Evolutionary conservation across 345 rosid species (phyloP), one percentile per base, ranked within the genome.

Genomic region (Cardiospermum halicacabum): DNA sequence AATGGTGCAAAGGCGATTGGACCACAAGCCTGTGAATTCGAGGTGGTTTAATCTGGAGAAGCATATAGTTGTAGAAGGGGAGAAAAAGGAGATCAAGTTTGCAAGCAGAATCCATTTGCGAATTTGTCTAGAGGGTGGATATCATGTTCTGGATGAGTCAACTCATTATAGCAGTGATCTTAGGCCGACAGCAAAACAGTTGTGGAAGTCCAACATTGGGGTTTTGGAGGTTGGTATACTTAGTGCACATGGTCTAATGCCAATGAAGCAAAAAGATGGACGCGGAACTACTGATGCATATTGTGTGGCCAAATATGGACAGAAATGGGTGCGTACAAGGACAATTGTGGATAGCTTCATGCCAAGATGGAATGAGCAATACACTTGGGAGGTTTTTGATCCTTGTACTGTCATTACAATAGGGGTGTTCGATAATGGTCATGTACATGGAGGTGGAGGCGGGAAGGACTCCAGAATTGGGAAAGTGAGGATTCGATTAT

Each of bases 341-440:
- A 91, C 99, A 2, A 91, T 94, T 37, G 85, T 85, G 0, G 97
- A 94, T 78, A 89, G 82, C 69, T 84, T 84, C 42, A 77, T 67
- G 40, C 99, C 99, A 56, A 83, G 72, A 72, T 94, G 99, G 99
- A 94, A 94, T 55, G 99, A 91, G 81, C 97, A 91, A 51, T 94
- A 94, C 72, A 94, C 89, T 16, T 94, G 99, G 97, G 97, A 94
- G 81, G 97, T 89, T 74, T 89, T 78, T n/a, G 97, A 91, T 58
- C 82, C 96, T 19, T 91, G 99, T 67, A 91, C 96, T 24, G 99
- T 94, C 70, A 79, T 94, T 69, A 94, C 97, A 1, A 58, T 94
- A n/a, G 97, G 97, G 55, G 97, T 89, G 12, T 94, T 85, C 5
- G 96, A 91, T 68, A 94, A 94, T 60, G 89, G 90, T 36, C 97